Percentiles rank a stretch among this genome's conserved stretches.
phyloP scores from a whole-genome alignment of 108 stramenopile genomes.

The Parietichytrium sp. region DNA sequence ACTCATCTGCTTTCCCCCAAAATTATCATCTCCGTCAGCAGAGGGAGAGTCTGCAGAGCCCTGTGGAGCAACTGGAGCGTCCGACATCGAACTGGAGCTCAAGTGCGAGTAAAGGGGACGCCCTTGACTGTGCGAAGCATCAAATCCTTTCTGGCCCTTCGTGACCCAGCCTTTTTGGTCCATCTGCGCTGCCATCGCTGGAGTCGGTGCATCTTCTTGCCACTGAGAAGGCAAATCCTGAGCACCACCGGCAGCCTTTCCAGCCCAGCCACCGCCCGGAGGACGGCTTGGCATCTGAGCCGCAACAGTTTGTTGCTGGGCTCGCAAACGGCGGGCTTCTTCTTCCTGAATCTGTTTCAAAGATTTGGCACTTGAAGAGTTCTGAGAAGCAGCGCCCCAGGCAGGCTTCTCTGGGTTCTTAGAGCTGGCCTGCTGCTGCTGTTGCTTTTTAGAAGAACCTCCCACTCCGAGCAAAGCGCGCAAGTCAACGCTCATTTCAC shows the following conservation, averaged over 20 bases:
- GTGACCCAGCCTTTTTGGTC: background rate
- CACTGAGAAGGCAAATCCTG: too few relatives aligned
- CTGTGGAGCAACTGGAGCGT: background rate
- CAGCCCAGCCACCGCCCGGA: background rate
- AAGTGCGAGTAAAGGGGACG: too few relatives aligned
- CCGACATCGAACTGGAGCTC: background rate
- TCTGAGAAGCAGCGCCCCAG: background rate
- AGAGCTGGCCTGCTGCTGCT: background rate
- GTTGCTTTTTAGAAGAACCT: background rate
- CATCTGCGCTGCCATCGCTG: too few relatives aligned
- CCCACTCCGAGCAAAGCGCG: slow-evolving; percentile 38
- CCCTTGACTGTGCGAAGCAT: background rate
- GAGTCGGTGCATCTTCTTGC: too few relatives aligned
- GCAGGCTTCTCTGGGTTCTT: background rate
- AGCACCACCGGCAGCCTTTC: slow-evolving; percentile 17
- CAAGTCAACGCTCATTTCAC: slow-evolving; percentile 33
- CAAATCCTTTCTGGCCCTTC: background rate
- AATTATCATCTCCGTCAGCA: slow-evolving; percentile 62
- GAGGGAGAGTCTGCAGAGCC: background rate
- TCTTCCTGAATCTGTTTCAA: slow-evolving; percentile 26
- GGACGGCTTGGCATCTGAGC: background rate
- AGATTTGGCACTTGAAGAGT: background rate
- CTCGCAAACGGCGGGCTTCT: slow-evolving; percentile 20
- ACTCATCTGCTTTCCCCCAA: slow-evolving; percentile 75
- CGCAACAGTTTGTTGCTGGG: background rate